These are phyloP conservation scores for Claviceps maximensis DNA, from an alignment of 2,329 filamentous ascomycete genomes.

Conservation along the genomic window DNA sequence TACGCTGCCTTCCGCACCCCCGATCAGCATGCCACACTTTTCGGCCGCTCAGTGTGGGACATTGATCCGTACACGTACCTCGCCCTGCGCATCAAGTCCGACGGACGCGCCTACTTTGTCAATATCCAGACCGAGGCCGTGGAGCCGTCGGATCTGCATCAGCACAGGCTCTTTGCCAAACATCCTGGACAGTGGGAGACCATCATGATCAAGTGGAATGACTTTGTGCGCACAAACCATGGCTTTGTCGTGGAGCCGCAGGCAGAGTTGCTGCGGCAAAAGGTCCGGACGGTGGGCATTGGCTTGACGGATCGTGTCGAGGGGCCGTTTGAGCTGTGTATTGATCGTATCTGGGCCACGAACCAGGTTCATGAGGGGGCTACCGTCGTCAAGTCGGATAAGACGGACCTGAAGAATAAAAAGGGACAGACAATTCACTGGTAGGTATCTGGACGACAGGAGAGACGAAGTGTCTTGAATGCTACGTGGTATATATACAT, in stretches of 20 bases:
- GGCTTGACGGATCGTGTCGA: slow-evolving; percentile 80
- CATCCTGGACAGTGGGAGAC: slow-evolving; percentile 87
- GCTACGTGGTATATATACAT: not conserved
- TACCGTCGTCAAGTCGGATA: slow-evolving; percentile 9
- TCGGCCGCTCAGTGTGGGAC: slow-evolving; percentile 77
- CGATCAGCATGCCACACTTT: slow-evolving; percentile 65
- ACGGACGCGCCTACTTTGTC: slow-evolving; percentile 84
- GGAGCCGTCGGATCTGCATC: slow-evolving; percentile 88
- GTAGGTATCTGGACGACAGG: slow-evolving; percentile 10
- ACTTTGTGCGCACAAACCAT: slow-evolving; percentile 91
- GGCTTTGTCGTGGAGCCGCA: slow-evolving; percentile 89
- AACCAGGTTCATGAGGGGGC: slow-evolving; percentile 34
- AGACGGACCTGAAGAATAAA: slow-evolving; percentile 22
- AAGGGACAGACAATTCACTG: slow-evolving; percentile 26
- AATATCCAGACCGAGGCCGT: slow-evolving; percentile 93
- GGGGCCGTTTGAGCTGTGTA: slow-evolving; percentile 75
- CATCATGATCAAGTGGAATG: slow-evolving; percentile 75
- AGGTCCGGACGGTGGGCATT: slow-evolving; percentile 73
- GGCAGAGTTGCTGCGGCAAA: slow-evolving; percentile 74
- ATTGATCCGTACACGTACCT: slow-evolving; percentile 82
- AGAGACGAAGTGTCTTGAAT: not conserved
- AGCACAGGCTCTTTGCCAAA: slow-evolving; percentile 74
- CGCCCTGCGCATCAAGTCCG: slow-evolving; percentile 76
- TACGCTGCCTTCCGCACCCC: slow-evolving; percentile 85
- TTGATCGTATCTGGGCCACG: slow-evolving; percentile 84